phyloP scores from a whole-genome alignment of 2,329 filamentous ascomycete species.

The Ophiostoma montium region DNA sequence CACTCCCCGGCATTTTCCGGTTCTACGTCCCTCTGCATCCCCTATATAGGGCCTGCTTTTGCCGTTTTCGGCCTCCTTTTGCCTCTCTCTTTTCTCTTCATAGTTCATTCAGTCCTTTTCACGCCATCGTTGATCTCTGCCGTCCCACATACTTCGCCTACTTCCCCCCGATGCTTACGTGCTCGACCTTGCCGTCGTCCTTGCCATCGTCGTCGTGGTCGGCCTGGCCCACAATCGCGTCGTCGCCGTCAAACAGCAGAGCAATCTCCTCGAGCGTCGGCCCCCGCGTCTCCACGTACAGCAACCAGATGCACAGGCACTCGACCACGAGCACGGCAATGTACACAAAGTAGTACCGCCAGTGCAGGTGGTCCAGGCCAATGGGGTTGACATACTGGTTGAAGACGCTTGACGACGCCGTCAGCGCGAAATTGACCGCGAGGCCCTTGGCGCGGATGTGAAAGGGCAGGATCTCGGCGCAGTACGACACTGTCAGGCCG shows the following conservation, averaged over 20 bases:
- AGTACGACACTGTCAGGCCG: constrained; percentile 5
- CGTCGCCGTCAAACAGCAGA: constrained; percentile 30
- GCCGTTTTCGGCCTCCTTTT: too few relatives aligned
- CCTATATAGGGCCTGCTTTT: too few relatives aligned
- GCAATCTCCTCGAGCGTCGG: constrained; percentile 25
- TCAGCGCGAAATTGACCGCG: constrained; percentile 6
- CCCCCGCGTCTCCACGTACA: constrained; percentile 12
- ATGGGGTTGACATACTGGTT: constrained; percentile 14
- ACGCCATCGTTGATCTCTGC: too few relatives aligned
- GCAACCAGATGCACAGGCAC: constrained; percentile 17
- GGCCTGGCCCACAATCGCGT: not conserved
- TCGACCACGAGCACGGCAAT: constrained; percentile 10
- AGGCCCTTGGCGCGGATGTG: constrained; percentile 11
- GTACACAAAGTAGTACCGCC: constrained; percentile 16
- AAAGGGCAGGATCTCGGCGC: constrained; percentile 11
- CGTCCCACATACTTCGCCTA: too few relatives aligned
- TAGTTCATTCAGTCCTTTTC: too few relatives aligned
- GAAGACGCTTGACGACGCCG: constrained; percentile 9
- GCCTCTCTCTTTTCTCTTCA: too few relatives aligned
- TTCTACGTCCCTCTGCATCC: too few relatives aligned
- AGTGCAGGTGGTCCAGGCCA: constrained; percentile 12
- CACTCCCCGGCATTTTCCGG: too few relatives aligned
- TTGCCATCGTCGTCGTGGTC: not conserved
- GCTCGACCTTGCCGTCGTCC: not conserved
- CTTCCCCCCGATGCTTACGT: not conserved